phyloP scores from a whole-genome alignment of 306 rosid genomes.

The Rosa lucieae region DNA sequence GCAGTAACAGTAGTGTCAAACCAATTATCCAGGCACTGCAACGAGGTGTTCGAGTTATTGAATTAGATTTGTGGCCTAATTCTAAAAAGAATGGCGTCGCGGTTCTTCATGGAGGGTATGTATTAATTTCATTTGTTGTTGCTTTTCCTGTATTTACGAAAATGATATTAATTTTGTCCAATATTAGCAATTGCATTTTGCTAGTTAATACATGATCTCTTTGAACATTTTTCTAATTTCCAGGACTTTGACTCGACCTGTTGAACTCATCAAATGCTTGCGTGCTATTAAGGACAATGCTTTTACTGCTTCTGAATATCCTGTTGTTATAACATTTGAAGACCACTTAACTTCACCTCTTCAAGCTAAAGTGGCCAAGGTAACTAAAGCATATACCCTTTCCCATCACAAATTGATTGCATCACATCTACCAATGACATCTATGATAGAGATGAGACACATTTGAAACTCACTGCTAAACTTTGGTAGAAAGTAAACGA shows the following conservation, averaged over 20 bases:
- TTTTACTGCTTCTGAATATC: constrained; percentile 59
- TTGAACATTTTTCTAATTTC: constrained; percentile 9
- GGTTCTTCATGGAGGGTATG: constrained; percentile 91
- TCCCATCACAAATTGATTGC: not conserved
- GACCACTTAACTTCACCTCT: constrained; percentile 65
- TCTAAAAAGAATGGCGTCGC: constrained; percentile 34
- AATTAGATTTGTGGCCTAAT: constrained; percentile 86
- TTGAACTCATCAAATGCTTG: constrained; percentile 65
- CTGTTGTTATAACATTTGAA: constrained; percentile 89
- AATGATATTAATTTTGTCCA: not conserved
- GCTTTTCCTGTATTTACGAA: not conserved
- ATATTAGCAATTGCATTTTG: not conserved
- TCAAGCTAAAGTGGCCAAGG: constrained; percentile 78
- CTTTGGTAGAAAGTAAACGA: not conserved
- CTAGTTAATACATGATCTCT: not conserved
- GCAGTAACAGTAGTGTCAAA: constrained; percentile 55
- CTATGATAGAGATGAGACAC: not conserved
- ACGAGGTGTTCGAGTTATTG: constrained; percentile 75
- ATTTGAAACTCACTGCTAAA: not conserved
- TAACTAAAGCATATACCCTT: constrained; percentile 20
- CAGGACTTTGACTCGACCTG: constrained; percentile 76
- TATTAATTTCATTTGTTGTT: not conserved
- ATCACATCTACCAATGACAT: not conserved
- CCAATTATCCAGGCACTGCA: constrained; percentile 63
- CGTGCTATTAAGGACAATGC: constrained; percentile 63